Conservation (phyloP, 2,329 filamentous ascomycete species). For the Metarhizium album region DNA sequence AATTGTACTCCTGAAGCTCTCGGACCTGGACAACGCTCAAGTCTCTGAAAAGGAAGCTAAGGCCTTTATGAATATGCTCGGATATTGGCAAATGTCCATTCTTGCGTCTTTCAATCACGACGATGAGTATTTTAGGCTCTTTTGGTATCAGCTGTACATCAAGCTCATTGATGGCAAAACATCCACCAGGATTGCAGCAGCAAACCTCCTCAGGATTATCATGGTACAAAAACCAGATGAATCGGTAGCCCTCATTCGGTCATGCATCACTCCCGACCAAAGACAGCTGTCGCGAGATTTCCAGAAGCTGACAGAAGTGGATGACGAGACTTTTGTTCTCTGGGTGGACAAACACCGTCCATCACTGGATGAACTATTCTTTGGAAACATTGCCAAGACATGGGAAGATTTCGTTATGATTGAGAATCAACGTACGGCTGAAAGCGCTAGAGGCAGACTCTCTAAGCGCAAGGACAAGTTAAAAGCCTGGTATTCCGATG, state of each 20-base stretch:
- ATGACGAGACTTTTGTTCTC: slow-evolving; percentile 74
- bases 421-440: slow-evolving; percentile 72
- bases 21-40: slow-evolving; percentile 62
- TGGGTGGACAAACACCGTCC: slow-evolving; percentile 80
- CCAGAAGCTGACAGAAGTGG: slow-evolving; percentile 72
- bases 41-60: slow-evolving; percentile 51
- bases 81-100: slow-evolving; percentile 93
- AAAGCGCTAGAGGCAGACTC: slow-evolving; percentile 60
- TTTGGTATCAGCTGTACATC: slow-evolving; percentile 88
- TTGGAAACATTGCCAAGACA: slow-evolving; percentile 64
- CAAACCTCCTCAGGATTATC: slow-evolving; percentile 81
- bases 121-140: slow-evolving; percentile 69
- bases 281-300: slow-evolving; percentile 65
- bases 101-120: slow-evolving; percentile 68
- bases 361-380: slow-evolving; percentile 73
- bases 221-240: slow-evolving; percentile 88
- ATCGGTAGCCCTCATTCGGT: slow-evolving; percentile 60
- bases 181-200: slow-evolving; percentile 62
- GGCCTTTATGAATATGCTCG: slow-evolving; percentile 70
- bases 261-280: slow-evolving; percentile 61
- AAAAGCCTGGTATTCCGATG: slow-evolving; percentile 66
- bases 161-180: slow-evolving; percentile 66
- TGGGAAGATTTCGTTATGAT: slow-evolving; percentile 82
- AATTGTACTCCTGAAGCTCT: slow-evolving; percentile 69
- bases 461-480: slow-evolving; percentile 72